Base-by-base conservation (phyloP, 2,329 filamentous ascomycete species). In the Pseudogymnoascus sp. region DNA sequence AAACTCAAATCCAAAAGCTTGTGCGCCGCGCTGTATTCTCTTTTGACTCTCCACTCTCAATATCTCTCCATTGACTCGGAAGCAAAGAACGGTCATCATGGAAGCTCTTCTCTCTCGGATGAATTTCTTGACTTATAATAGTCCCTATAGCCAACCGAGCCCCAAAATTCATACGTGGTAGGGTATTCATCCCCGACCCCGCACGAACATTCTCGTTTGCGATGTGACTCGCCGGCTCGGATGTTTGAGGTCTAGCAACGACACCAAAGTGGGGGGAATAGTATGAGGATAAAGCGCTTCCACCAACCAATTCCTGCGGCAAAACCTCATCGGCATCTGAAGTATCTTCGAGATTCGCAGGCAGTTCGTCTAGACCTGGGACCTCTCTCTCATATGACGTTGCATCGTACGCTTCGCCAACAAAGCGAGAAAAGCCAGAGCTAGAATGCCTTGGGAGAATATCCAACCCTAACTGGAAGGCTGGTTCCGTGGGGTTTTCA, bases 41-140 rank as follows among this genome's bases (percentile, higher is more conserved):
- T 16, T 41, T 37, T 9, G 21, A 43, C 16, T 41, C 63, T 8
- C 28, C 52, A 14, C 64, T 23, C 14, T 55, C 49, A 11, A 63
- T 21, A 37, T 45, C 43, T 25, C 58, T 66, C 16, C 65, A 59
- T 35, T 71, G 69, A 63, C 69, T 70, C 5, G 69, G 70, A 28
- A 71, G 60, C 31, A 69, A 49, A 5, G 66, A 64, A 52, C 68
- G 64, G 55, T 71, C 69, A 64, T 70, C 70, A 61, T 69, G 65
- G 18, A 67, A 70, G 52, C 65, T 69, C 16, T 38, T 38, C 14
- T 69, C 63, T 59, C 65, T 62, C 8, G 33, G 33, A 23, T 40
- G 28, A 14, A 62, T 33, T 37, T 61, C 38, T 5, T 62, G 33
- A 9, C 58, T 41, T 6, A 38, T 41, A 40, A 60, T 38, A 60